phyloP scores from a whole-genome alignment of 148 eudicot genomes.

The Silene latifolia region DNA sequence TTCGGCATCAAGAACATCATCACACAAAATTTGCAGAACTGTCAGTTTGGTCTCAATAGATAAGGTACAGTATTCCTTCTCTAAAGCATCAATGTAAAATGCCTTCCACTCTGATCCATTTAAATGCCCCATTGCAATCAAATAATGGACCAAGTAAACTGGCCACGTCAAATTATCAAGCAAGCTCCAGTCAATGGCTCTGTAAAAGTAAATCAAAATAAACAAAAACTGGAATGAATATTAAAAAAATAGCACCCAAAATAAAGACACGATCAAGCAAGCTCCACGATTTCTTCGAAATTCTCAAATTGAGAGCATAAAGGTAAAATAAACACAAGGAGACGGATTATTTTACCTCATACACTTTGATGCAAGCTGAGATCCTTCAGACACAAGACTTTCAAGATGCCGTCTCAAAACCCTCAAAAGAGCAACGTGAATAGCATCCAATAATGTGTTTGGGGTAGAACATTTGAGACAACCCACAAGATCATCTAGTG shows the following conservation, averaged over 20 bases:
- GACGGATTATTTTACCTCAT: constrained; percentile 48
- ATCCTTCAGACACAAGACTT: constrained; percentile 57
- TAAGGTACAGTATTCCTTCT: constrained; percentile 67
- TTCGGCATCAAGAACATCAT: constrained; percentile 61
- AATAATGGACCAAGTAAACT: constrained; percentile 62
- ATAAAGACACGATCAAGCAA: not conserved
- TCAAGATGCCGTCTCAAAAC: constrained; percentile 62
- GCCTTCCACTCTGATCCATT: constrained; percentile 69
- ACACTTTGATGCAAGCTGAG: constrained; percentile 73
- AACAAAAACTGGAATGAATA: constrained; percentile 1
- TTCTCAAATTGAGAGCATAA: not conserved
- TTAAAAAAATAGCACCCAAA: not conserved
- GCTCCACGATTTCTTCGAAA: not conserved
- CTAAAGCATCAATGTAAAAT: constrained; percentile 51
- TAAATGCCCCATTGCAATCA: constrained; percentile 57
- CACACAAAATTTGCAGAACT: constrained; percentile 73
- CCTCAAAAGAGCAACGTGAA: constrained; percentile 85
- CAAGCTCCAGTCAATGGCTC: constrained; percentile 82
- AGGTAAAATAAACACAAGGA: not conserved
- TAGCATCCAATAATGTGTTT: constrained; percentile 74
- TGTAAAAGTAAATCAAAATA: constrained; percentile 27
- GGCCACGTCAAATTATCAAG: constrained; percentile 95
- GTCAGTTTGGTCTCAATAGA: constrained; percentile 57
- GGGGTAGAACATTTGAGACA: constrained; percentile 61
- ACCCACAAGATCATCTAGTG: constrained; percentile 89